phyloP scores from a whole-genome alignment of 257 asterid species.

The Nyctanthes arbortristis region DNA sequence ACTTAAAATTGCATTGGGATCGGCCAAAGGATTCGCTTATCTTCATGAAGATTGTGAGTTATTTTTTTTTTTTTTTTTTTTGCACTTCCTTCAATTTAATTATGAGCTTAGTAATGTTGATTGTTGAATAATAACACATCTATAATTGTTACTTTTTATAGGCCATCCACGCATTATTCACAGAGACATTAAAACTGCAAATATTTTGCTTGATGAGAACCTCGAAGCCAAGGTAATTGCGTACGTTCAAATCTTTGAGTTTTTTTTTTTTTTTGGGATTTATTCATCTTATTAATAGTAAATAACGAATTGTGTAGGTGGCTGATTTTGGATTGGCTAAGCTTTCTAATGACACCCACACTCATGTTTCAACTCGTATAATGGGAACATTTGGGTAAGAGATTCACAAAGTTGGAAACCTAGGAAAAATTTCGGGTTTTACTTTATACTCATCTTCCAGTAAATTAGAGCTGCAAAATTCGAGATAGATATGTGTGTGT shows the following conservation, averaged over 20 bases:
- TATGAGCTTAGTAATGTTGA: background rate
- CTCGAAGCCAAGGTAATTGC: slow-evolving; percentile 76
- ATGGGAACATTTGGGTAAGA: slow-evolving; percentile 97
- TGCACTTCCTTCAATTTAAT: background rate
- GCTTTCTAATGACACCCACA: slow-evolving; percentile 65
- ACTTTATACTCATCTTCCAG: background rate
- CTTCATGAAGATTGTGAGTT: slow-evolving; percentile 85
- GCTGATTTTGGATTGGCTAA: slow-evolving; percentile 97
- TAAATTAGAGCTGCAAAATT: background rate
- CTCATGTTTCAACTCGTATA: slow-evolving; percentile 92
- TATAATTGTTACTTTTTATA: slow-evolving; percentile 24
- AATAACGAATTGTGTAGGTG: slow-evolving; percentile 40
- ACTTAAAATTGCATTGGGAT: slow-evolving; percentile 70
- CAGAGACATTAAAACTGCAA: slow-evolving; percentile 85
- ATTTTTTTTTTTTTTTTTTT: too few species aligned
- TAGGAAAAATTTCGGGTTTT: background rate
- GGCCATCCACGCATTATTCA: slow-evolving; percentile 97
- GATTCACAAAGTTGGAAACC: background rate
- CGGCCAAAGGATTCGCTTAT: slow-evolving; percentile 93
- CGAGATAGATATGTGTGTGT: background rate
- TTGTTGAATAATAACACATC: background rate
- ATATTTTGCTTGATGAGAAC: slow-evolving; percentile 61
- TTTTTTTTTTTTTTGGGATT: background rate
- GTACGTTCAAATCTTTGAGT: background rate
- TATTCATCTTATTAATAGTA: background rate